A percentile compares a stretch with the other conserved stretches of the same genome.
Evolutionary conservation across 108 stramenopile species (phyloP).

Genomic region (Cyclotella atomus): DNA sequence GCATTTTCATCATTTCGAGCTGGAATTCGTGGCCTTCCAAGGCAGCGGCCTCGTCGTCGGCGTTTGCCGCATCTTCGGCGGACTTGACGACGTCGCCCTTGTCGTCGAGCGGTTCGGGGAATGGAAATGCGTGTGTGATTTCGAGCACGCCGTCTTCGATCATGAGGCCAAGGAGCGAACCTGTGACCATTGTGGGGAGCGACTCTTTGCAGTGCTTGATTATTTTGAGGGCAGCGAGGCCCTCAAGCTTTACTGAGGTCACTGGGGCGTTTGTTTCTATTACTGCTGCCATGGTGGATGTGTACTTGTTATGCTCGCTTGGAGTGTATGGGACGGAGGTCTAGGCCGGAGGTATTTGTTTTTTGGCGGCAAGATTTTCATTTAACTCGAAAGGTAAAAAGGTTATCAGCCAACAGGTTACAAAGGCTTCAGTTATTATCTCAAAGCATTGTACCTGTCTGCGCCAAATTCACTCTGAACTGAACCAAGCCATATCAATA

Average conservation of each 20-base stretch:
- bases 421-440: no score
- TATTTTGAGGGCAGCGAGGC: constrained; percentile 94
- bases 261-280: constrained; percentile 74
- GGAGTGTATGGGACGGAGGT: no score
- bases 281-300: constrained; percentile 65
- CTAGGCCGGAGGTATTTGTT: no score
- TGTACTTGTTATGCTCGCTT: background rate
- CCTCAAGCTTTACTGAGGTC: constrained; percentile 79
- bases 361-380: no score
- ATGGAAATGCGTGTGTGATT: constrained; percentile 94
- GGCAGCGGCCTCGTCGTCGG: constrained; percentile 62
- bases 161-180: constrained; percentile 95
- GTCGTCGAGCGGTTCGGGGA: constrained; percentile 65
- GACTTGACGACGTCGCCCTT: constrained; percentile 51
- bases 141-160: constrained; percentile 78
- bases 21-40: constrained; percentile 89
- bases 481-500: no score
- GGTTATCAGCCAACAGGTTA: no score
- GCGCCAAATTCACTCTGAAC: no score
- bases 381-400: no score
- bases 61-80: constrained; percentile 61
- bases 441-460: no score
- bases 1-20: constrained; percentile 99
- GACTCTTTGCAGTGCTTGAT: constrained; percentile 98
- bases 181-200: constrained; percentile 92